These are phyloP conservation scores for Microcyclospora tardicrescens DNA, from an alignment of 2,329 filamentous ascomycete species.

Conservation along the genomic window DNA sequence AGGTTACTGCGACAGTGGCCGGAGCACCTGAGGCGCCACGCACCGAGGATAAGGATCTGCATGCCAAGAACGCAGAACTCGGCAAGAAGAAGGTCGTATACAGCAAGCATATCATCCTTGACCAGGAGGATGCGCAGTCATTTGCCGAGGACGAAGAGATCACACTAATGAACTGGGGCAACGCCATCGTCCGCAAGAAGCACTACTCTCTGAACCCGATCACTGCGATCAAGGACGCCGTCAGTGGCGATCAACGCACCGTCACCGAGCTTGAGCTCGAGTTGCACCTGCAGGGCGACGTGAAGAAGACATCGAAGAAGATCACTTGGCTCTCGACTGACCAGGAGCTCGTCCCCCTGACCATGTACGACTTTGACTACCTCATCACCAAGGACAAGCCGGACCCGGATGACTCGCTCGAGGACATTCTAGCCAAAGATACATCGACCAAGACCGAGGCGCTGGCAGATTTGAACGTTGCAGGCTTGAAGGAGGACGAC, in stretches of 20 bases:
- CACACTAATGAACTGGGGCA: slow-evolving; percentile 94
- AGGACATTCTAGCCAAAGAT: slow-evolving; percentile 66
- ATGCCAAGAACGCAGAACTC: slow-evolving; percentile 76
- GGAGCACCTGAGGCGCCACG: slow-evolving; percentile 29
- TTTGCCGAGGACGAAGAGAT: slow-evolving; percentile 83
- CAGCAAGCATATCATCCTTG: slow-evolving; percentile 62
- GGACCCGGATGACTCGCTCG: slow-evolving; percentile 72
- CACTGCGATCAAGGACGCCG: slow-evolving; percentile 31
- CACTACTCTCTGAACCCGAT: slow-evolving; percentile 38
- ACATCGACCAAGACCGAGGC: slow-evolving; percentile 65
- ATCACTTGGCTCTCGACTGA: slow-evolving; percentile 79
- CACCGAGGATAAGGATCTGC: slow-evolving; percentile 67
- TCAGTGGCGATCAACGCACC: slow-evolving; percentile 32
- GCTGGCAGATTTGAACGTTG: slow-evolving; percentile 68
- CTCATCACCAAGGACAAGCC: slow-evolving; percentile 91
- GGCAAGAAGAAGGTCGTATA: slow-evolving; percentile 78
- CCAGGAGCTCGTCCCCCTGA: slow-evolving; percentile 65
- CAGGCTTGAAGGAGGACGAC: slow-evolving; percentile 66
- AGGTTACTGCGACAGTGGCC: slow-evolving; percentile 37
- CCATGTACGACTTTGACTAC: slow-evolving; percentile 91
- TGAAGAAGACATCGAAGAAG: slow-evolving; percentile 94
- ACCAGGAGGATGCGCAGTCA: slow-evolving; percentile 71
- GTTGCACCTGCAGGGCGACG: slow-evolving; percentile 82
- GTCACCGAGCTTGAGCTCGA: slow-evolving; percentile 65
- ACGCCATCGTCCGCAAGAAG: slow-evolving; percentile 63